Conservation (phyloP, 352 stramenopile species). For the Blastocystis sp. region DNA sequence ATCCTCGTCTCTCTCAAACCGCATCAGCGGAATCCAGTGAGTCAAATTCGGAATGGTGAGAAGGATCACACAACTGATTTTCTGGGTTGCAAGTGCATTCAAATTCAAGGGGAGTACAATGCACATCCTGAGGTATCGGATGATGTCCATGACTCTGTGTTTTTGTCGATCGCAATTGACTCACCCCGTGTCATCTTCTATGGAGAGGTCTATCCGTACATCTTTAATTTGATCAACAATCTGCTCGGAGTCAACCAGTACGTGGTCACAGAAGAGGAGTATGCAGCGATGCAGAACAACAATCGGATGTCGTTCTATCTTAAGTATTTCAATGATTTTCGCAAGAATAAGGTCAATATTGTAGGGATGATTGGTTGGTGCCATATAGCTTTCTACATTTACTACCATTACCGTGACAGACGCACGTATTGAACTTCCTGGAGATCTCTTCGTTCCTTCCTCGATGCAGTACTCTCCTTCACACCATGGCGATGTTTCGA, state of each 20-base stretch:
- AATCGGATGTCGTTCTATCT: slow-evolving; percentile 16
- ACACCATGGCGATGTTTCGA: background rate
- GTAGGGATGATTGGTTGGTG: background rate
- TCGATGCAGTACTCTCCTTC: background rate
- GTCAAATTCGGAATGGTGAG: slow-evolving; percentile 42
- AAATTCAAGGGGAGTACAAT: slow-evolving; percentile 36
- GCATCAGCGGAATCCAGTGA: background rate
- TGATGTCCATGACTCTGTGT: background rate
- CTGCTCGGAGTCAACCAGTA: background rate
- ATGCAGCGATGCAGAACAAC: background rate
- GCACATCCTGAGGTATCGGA: background rate
- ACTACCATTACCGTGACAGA: slow-evolving; percentile 5
- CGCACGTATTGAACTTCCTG: background rate
- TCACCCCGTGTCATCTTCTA: background rate
- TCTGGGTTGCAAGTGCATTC: background rate
- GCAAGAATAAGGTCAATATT: slow-evolving; percentile 12
- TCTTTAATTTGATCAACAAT: slow-evolving; percentile 7
- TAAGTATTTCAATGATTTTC: slow-evolving; percentile 44
- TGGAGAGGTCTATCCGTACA: background rate
- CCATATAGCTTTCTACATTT: slow-evolving; percentile 6
- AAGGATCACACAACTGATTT: background rate
- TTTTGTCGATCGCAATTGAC: background rate
- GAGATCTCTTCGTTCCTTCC: background rate
- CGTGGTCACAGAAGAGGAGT: background rate
- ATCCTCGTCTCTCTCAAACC: slow-evolving; percentile 32